Conservation (phyloP, 2,329 filamentous ascomycete genomes). For the Fusarium piperis region DNA sequence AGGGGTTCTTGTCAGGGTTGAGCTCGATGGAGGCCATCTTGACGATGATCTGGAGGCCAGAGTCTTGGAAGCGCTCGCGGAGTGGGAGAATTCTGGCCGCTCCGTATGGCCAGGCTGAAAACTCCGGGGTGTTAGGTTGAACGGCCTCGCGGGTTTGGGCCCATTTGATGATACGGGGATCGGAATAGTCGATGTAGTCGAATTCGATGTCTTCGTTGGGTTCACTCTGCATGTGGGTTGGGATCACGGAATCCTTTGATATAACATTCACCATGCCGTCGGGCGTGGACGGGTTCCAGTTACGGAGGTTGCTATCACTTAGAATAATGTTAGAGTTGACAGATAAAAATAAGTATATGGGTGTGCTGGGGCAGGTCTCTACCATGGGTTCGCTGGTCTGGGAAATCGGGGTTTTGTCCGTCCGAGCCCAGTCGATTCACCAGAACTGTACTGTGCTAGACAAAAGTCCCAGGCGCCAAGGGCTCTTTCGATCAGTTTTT, state of each 20-base stretch:
- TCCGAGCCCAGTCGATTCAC: background rate
- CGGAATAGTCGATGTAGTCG: background rate
- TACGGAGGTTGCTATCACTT: background rate
- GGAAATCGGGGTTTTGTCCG: background rate
- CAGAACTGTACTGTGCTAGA: background rate
- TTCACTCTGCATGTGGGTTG: background rate
- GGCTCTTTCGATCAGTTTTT: background rate
- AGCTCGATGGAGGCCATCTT: slow-evolving; percentile 57
- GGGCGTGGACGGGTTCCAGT: background rate
- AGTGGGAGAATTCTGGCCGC: slow-evolving; percentile 3
- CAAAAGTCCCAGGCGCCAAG: background rate
- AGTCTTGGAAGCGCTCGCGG: slow-evolving; percentile 7
- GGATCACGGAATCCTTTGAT: background rate
- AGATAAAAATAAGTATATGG: background rate
- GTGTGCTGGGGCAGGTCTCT: background rate
- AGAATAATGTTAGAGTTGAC: no score
- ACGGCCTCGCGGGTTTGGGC: background rate
- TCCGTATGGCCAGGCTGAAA: background rate
- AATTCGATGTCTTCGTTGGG: background rate
- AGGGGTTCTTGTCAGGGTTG: slow-evolving; percentile 35
- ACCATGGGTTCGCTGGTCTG: background rate
- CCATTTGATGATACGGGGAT: background rate
- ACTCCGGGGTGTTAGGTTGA: background rate
- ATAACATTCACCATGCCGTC: background rate
- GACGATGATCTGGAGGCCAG: slow-evolving; percentile 64